phyloP scores from a whole-genome alignment of 208 protist genomes.

The Trichomonas gallinae region DNA sequence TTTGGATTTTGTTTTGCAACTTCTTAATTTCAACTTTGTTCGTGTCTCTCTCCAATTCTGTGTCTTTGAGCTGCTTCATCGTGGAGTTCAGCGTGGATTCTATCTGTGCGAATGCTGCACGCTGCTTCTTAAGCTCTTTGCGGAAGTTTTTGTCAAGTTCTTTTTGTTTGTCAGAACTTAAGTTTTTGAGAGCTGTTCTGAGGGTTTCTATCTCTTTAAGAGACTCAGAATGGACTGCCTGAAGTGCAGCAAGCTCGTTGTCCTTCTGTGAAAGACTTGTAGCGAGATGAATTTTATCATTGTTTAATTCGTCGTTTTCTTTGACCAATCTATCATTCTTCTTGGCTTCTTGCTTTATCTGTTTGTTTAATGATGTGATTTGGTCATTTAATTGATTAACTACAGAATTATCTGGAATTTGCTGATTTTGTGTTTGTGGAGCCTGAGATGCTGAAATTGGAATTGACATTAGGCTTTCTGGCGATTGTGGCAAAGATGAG shows the following conservation, averaged over 20 bases:
- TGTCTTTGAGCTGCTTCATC: background rate
- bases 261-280: background rate
- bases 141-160: background rate
- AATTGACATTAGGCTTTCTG: no score
- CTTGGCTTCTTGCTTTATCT: background rate
- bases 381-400: background rate
- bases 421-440: background rate
- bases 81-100: background rate
- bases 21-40: background rate
- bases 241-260: background rate
- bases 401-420: background rate
- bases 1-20: background rate
- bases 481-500: no score
- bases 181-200: background rate
- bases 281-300: background rate
- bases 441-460: background rate
- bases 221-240: background rate
- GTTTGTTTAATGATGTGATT: background rate
- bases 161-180: background rate
- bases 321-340: background rate
- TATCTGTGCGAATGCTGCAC: background rate
- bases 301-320: background rate
- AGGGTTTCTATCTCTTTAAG: background rate
- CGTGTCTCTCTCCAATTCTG: background rate
- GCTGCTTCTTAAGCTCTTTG: background rate